These are phyloP conservation scores for Leccinum variicolor DNA, from an alignment of 768 basidiomycete genomes.

Conservation along the genomic window DNA sequence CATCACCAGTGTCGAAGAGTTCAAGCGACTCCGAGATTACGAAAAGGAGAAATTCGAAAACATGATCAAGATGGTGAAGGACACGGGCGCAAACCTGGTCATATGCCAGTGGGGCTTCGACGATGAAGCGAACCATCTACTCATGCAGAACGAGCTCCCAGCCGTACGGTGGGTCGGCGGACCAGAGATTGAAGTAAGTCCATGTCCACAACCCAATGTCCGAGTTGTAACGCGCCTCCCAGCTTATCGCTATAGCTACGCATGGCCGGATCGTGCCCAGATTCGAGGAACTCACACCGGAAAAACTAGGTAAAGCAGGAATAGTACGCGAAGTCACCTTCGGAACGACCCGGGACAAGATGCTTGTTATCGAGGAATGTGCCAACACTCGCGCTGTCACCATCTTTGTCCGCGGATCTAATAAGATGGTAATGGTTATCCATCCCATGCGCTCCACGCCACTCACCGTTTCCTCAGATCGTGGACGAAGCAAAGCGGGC, in stretches of 20 bases:
- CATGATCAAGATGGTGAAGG: conserved; percentile 96
- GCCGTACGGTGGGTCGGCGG: conserved; percentile 99
- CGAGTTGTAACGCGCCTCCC: background rate
- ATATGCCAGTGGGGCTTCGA: conserved; percentile 99
- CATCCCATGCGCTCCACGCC: background rate
- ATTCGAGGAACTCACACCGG: conserved; percentile 90
- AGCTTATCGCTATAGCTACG: conserved; percentile 98
- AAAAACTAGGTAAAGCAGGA: conserved; percentile 92
- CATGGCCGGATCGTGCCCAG: conserved; percentile 97
- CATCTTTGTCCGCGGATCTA: conserved; percentile 94
- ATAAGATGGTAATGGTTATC: conserved; percentile 84
- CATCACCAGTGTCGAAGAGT: conserved; percentile 95
- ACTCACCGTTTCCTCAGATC: conserved; percentile 53
- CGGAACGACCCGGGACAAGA: conserved; percentile 98
- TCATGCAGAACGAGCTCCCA: conserved; percentile 97
- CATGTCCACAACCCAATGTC: background rate
- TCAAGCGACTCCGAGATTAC: conserved; percentile 89
- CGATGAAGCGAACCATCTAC: conserved; percentile 95
- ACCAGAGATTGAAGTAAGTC: conserved; percentile 90
- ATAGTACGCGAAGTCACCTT: conserved; percentile 93
- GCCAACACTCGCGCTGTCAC: conserved; percentile 96
- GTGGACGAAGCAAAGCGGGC: conserved; percentile 99
- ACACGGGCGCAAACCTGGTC: conserved; percentile 95
- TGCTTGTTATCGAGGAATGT: conserved; percentile 99
- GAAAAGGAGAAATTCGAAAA: conserved; percentile 95